phyloP scores from a whole-genome alignment of 768 basidiomycete genomes.

The Amanita inopinata region DNA sequence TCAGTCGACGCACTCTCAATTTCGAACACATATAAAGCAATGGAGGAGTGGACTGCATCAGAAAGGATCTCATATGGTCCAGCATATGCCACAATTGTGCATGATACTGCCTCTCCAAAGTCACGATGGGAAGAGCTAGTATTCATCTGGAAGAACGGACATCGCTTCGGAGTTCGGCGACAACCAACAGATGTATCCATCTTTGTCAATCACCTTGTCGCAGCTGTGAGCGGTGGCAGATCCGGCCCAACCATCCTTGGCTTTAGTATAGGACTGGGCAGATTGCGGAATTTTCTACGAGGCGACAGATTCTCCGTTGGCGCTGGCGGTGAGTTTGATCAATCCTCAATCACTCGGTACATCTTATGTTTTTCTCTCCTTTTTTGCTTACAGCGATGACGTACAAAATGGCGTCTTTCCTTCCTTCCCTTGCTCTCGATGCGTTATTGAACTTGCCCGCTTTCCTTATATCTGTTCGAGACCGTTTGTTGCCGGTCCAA shows the following conservation, averaged over 20 bases:
- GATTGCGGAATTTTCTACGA: constrained; percentile 44
- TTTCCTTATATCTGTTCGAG: constrained; percentile 50
- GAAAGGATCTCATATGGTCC: constrained; percentile 67
- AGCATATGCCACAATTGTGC: constrained; percentile 47
- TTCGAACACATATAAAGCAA: constrained; percentile 32
- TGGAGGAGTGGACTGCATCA: constrained; percentile 65
- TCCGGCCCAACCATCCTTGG: constrained; percentile 32
- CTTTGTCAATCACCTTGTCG: constrained; percentile 50
- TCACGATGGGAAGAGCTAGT: constrained; percentile 21
- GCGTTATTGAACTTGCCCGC: constrained; percentile 57
- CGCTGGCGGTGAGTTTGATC: constrained; percentile 55
- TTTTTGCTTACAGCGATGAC: constrained; percentile 42
- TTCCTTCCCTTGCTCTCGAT: constrained; percentile 60
- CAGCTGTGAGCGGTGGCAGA: constrained; percentile 50
- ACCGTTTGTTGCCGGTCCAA: constrained; percentile 44
- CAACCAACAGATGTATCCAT: constrained; percentile 45
- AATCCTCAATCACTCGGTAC: neutral
- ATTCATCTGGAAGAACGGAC: constrained; percentile 27
- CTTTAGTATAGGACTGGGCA: constrained; percentile 36
- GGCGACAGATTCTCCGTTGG: constrained; percentile 68
- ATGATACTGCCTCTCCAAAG: constrained; percentile 18
- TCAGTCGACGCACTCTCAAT: neutral
- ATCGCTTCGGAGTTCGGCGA: constrained; percentile 32
- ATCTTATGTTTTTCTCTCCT: constrained; percentile 7
- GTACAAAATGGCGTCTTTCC: constrained; percentile 59